Conservation (phyloP, 2,329 filamentous ascomycete species). For the Pseudophaeomoniella oleicola region DNA sequence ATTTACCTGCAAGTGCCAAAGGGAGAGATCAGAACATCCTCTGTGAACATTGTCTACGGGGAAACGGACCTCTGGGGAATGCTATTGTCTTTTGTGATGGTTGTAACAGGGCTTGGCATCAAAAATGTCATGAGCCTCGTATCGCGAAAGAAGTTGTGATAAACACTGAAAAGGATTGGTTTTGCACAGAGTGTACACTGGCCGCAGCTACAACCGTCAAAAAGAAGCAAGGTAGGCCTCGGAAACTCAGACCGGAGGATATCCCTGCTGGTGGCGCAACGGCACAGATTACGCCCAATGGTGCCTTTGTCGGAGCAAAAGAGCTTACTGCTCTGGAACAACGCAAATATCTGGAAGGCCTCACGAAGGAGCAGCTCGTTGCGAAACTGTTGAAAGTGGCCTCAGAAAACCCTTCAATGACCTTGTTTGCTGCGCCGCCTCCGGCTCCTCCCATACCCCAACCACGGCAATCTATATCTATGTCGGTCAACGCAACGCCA, state of each 20-base stretch:
- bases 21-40: constrained; percentile 29
- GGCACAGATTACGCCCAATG: constrained; percentile 4
- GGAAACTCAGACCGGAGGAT: constrained; percentile 9
- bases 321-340: constrained; percentile 5
- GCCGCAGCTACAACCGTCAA: constrained; percentile 31
- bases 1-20: constrained; percentile 21
- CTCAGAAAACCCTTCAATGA: background rate
- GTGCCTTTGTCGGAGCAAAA: constrained; percentile 2
- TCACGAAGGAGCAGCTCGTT: background rate
- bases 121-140: constrained; percentile 63
- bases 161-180: constrained; percentile 55
- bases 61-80: constrained; percentile 57
- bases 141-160: constrained; percentile 56
- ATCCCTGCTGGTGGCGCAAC: constrained; percentile 10
- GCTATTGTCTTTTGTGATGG: constrained; percentile 77
- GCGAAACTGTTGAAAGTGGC: background rate
- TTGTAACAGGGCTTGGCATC: constrained; percentile 68
- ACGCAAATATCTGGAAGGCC: constrained; percentile 3
- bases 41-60: constrained; percentile 59
- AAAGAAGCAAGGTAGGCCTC: constrained; percentile 12
- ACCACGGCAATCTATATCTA: too few species aligned
- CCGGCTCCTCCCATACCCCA: background rate
- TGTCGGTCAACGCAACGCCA: constrained; percentile 5
- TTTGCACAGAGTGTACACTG: constrained; percentile 47
- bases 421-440: background rate